A percentile compares a stretch with the other conserved stretches of the same genome.
Evolutionary conservation across 768 basidiomycete species (phyloP).

Genomic region (Ramaria sp.): DNA sequence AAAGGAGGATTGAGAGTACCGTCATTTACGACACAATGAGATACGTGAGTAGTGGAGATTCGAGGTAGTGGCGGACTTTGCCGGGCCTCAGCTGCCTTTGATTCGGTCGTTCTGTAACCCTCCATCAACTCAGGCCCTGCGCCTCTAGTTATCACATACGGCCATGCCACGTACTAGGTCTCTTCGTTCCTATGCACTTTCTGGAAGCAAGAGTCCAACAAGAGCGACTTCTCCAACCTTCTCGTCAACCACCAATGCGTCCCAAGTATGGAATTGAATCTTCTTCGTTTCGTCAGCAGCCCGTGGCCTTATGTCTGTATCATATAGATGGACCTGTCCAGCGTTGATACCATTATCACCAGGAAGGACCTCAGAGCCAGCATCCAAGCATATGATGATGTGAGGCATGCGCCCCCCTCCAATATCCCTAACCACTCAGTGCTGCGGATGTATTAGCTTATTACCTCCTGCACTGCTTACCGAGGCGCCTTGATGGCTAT

Average conservation of each 20-base stretch:
- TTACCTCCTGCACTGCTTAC: conserved; percentile 61
- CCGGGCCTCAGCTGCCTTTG: too few species aligned
- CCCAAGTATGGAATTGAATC: conserved; percentile 18
- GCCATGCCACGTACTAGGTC: conserved; percentile 46
- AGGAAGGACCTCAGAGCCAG: conserved; percentile 67
- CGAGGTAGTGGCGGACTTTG: too few species aligned
- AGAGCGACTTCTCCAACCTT: conserved; percentile 65
- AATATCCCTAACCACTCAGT: not conserved
- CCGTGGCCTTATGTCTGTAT: conserved; percentile 36
- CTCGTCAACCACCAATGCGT: conserved; percentile 70
- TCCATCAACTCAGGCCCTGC: too few species aligned
- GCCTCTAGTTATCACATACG: too few species aligned
- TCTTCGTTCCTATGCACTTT: conserved; percentile 40
- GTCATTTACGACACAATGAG: too few species aligned
- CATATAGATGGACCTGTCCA: conserved; percentile 52
- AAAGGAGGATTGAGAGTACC: too few species aligned
- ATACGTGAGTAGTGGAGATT: too few species aligned
- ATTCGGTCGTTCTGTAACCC: too few species aligned
- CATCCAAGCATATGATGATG: conserved; percentile 72
- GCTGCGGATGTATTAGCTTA: conserved; percentile 8
- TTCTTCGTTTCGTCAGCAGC: not conserved
- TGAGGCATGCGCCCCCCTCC: conserved; percentile 24
- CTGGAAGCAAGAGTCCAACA: conserved; percentile 26
- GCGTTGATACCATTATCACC: conserved; percentile 64
- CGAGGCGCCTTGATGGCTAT: conserved; percentile 70